A percentile compares a stretch with the other conserved stretches of the same genome.
Conservation (phyloP, 176 grass and related monocot genomes). For the Paspalum vaginatum region DNA sequence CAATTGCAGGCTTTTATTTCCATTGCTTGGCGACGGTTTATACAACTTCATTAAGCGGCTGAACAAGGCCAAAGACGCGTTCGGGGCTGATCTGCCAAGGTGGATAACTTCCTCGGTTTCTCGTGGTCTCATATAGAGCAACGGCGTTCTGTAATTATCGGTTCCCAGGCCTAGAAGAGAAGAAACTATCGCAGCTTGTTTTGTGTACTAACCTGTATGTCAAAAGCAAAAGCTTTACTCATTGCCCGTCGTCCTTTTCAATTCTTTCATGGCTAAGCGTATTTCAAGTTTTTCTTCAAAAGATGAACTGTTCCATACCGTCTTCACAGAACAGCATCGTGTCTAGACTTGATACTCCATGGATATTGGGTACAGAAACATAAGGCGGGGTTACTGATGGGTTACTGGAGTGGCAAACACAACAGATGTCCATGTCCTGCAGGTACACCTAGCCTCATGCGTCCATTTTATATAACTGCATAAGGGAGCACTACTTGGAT, state of each 20-base stretch:
- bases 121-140: not conserved
- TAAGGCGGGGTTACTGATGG: not conserved
- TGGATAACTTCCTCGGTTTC: conserved; percentile 46
- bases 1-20: conserved; percentile 70
- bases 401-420: conserved; percentile 21
- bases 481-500: not conserved
- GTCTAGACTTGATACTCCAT: not conserved
- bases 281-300: not conserved
- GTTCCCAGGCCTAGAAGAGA: conserved; percentile 25
- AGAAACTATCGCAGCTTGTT: not conserved
- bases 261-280: not conserved
- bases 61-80: conserved; percentile 69
- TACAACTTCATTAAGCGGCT: conserved; percentile 78
- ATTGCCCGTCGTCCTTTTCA: not conserved
- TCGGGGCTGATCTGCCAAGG: conserved; percentile 83
- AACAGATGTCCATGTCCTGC: no score
- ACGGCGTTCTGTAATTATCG: conserved; percentile 43
- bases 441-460: not conserved
- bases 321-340: not conserved
- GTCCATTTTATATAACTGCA: conserved; percentile 2
- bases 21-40: conserved; percentile 76
- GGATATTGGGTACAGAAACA: not conserved
- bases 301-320: not conserved
- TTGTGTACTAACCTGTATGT: not conserved
- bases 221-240: no score